Conservation (phyloP, 805 yeast species). For the Saccharomycopsis sp. region DNA sequence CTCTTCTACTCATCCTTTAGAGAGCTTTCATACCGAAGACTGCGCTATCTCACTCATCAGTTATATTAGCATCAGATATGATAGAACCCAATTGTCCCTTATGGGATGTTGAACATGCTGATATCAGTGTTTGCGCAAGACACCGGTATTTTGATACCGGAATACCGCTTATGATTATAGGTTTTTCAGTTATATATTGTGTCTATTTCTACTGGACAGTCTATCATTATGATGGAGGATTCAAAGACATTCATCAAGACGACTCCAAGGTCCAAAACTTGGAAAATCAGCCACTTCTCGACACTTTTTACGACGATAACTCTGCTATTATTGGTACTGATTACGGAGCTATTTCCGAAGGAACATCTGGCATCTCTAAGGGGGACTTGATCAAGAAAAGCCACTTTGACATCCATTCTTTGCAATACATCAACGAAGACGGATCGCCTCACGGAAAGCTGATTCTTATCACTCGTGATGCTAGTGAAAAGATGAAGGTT, state of each 20-base stretch:
- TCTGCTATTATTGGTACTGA: slow-evolving; percentile 1
- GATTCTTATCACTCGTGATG: slow-evolving; percentile 41
- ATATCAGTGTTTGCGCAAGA: slow-evolving; percentile 43
- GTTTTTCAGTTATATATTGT: slow-evolving; percentile 29
- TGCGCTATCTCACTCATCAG: neutral
- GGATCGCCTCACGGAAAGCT: slow-evolving; percentile 54
- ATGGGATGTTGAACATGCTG: slow-evolving; percentile 25
- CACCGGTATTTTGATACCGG: slow-evolving; percentile 31
- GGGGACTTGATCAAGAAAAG: slow-evolving; percentile 36
- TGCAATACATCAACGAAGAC: slow-evolving; percentile 48
- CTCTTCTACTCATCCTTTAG: too few species aligned
- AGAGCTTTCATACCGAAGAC: neutral
- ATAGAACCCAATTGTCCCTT: slow-evolving; percentile 4
- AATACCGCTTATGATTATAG: slow-evolving; percentile 29
- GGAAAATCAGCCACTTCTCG: neutral
- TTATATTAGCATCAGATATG: neutral
- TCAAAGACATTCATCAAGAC: slow-evolving; percentile 10
- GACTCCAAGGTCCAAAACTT: neutral
- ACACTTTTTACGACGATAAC: slow-evolving; percentile 11
- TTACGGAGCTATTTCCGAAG: slow-evolving; percentile 20
- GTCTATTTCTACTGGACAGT: slow-evolving; percentile 10
- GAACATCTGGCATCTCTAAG: slow-evolving; percentile 14
- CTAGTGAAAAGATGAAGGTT: slow-evolving; percentile 49
- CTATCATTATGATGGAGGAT: neutral
- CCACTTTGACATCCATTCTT: slow-evolving; percentile 58